Conservation (phyloP, 768 basidiomycete genomes). For the Myochromella boudieri region DNA sequence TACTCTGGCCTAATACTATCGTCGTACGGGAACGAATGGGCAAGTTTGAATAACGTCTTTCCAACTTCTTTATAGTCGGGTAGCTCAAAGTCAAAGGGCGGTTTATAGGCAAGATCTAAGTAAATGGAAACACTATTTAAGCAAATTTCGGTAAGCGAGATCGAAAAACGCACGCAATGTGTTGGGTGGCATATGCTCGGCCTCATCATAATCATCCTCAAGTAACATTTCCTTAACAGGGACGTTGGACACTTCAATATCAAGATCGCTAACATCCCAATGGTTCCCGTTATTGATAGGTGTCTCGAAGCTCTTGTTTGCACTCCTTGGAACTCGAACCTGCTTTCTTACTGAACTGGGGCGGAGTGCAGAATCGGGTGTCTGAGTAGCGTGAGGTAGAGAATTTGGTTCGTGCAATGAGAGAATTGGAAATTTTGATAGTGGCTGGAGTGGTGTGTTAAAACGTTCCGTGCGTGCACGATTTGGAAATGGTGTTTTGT, state of each 20-base stretch:
- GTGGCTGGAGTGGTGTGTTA: slow-evolving; percentile 34
- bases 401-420: slow-evolving; percentile 21
- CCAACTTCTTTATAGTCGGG: slow-evolving; percentile 45
- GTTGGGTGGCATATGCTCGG: slow-evolving; percentile 56
- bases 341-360: slow-evolving; percentile 73
- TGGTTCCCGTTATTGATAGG: slow-evolving; percentile 64
- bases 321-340: slow-evolving; percentile 52
- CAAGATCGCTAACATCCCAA: slow-evolving; percentile 73
- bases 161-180: slow-evolving; percentile 30
- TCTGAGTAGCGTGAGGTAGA: slow-evolving; percentile 22
- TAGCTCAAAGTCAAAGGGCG: slow-evolving; percentile 44
- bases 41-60: slow-evolving; percentile 30
- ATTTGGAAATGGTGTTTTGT: slow-evolving; percentile 80
- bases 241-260: slow-evolving; percentile 30
- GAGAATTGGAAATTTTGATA: slow-evolving; percentile 34
- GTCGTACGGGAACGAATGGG: slow-evolving; percentile 31
- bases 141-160: not conserved
- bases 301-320: slow-evolving; percentile 57
- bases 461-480: slow-evolving; percentile 36
- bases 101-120: slow-evolving; percentile 42
- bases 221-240: slow-evolving; percentile 25
- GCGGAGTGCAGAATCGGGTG: slow-evolving; percentile 45
- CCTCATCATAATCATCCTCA: slow-evolving; percentile 43
- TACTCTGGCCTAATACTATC: slow-evolving; percentile 30
- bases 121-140: not conserved